Evolutionary conservation across 2,329 filamentous ascomycete genomes (phyloP), one percentile per base, ranked within the genome.

Genomic region (Colletotrichum sojae): DNA sequence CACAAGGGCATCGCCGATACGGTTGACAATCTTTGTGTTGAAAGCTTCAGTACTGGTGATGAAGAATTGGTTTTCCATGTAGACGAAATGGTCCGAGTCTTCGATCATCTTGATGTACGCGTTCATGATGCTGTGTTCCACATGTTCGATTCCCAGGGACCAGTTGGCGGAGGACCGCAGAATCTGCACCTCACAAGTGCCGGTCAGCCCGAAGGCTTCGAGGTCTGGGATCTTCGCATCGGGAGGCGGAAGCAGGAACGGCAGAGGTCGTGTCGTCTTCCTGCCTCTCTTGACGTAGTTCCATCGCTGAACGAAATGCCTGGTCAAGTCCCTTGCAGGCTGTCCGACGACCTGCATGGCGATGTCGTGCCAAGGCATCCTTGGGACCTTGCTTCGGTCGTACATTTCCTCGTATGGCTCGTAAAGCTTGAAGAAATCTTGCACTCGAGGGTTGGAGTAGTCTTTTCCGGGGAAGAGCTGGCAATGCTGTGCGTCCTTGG

Each of bases 381-480:
- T 87, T 2, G 96, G 94, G 18, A 95, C 89, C 77, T 92, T 92
- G 69, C 90, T 92, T 63, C 96, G 91, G 80, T 98, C 94, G 76
- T 98, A 99, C 96, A 98, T 98, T 80, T 99, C 96, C 76, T 97
- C 96, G 76, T 98, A 98, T 2, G 96, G 96, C 78, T 97, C 94
- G 77, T 96, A 92, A 27, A 99, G 88, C 67, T 91, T 90, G 83
- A 94, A 98, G 78, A 99, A 99, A 79, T 99, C 96, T 74, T 97
- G 93, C 3, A 98, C 94, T 74, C 96, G 88, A 18, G 96, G 95
- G 75, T 99, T 99, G 0, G 95, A 98, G 80, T 99, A 99, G 79
- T 99, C 96, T 79, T 99, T 99, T 58, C 96, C 96, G 0, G 96
- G 95, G 89, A 96, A 99, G 20, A 98, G 86, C 79, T 98, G 96